Evolutionary conservation across 106 monocot species (phyloP), one percentile per base, ranked within the genome.

Genomic region (Agapanthus africanus): DNA sequence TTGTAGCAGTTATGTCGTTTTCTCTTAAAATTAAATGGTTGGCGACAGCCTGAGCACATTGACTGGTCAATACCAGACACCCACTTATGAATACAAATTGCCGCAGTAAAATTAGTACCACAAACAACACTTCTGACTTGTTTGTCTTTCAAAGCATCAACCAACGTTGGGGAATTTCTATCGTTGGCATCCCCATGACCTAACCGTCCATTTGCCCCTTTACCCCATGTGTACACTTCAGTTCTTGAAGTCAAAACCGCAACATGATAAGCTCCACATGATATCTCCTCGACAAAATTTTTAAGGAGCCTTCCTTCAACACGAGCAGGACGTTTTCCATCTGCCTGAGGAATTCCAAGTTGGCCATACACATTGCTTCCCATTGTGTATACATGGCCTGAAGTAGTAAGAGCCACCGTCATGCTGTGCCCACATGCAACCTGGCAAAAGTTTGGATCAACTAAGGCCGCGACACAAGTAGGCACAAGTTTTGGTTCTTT

Each of bases 1-100:
- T 95, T 91, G 74, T 95, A 95, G 74, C 95, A 95, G 74, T 95
- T 95, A 60, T 95, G 95, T 13, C 95, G 85, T 69, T 95, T 95
- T 71, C 95, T 85, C 76, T 91, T 95, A 65, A 95, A 95, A 80
- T 88, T 95, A 79, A 95, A 95, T 59, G 91, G 88, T 37, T 86
- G 54, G 3, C 84, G 91, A 74, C 95, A 95, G 13, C 95, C 95
- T 31, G 95, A 91, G 70, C 95, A 95, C 77, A 88, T 86, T 22
- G 95, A 91, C 62, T 95, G 95, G 70, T 95, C 95, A 33, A 88
- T 75, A 62, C 95, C 84, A 67, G 87, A 87, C 7, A 76, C 76
- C 85, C 90, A 90, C 71, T 90, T 90, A 56, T 90, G 90, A 39
- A 86, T 83, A 71, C 90, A 90, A 47, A 90, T 86, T 30, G 86